Evolutionary conservation across 306 rosid species (phyloP), one percentile per base, ranked within the genome.

Genomic region (Begonia fuchsioides): DNA sequence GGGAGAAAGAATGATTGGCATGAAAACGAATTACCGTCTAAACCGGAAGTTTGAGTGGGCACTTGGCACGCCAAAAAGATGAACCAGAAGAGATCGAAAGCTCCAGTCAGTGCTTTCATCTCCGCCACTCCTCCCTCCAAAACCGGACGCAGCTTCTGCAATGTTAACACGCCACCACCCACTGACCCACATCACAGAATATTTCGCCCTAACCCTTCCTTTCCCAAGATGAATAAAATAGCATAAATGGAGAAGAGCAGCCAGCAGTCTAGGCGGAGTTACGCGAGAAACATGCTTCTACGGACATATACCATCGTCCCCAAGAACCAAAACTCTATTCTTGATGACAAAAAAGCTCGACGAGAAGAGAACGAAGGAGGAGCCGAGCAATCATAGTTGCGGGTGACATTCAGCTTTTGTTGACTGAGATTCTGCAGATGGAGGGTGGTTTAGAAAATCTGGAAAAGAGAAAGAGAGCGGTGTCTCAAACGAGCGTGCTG

Each of bases 101-200:
- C 55, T 20, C 63, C 48, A 38, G 15, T 49, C 2, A 11, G 20
- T 16, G 26, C 17, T 15, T 39, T 58, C 55, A 48, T 58, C 40
- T 39, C 54, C 15, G 16, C 38, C 38, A 11, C 57, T 44, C 43
- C 51, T 44, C 60, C 60, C 51, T 19, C 39, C 55, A 38, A 47
- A 57, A 32, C 53, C n/a, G 17, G 32, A 49, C 45, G 48, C 63
- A 44, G 41, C 43, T 49, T 18, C 63, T 17, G 15, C 15, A 11
- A 49, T 11, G 38, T 58, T 40, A 26, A 39, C 44, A 17, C 17
- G 18, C 3, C 39, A 35, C 8, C 50, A 32, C 53, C 26, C 8
- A 43, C 62, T 17, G 41, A 49, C 48, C 63, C 63, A 58, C 63
- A 58, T 58, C 49, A 58, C 63, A 38, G 38, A 58, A 58, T 12